Evolutionary conservation across 257 asterid genomes (phyloP).

Genomic region (Capsicum rhomboideum): DNA sequence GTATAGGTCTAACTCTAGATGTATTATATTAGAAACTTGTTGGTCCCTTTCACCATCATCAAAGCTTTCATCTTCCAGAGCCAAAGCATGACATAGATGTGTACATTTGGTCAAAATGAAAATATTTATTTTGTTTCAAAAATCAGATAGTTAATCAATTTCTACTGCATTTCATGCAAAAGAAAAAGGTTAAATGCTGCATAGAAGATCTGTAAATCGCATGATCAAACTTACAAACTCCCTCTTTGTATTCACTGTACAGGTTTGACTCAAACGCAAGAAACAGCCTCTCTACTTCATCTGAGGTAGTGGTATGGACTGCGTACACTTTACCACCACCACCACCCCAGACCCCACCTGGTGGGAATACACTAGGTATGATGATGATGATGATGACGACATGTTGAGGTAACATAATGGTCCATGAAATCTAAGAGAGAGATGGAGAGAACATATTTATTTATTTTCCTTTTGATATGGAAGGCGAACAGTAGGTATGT

Average conservation of each 20-base stretch:
- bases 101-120: background rate
- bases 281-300: too few relatives aligned
- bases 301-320: too few relatives aligned
- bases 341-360: too few relatives aligned
- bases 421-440: background rate
- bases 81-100: background rate
- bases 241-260: background rate
- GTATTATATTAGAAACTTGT: background rate
- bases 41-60: background rate
- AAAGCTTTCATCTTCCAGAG: background rate
- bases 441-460: background rate
- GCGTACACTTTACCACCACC: too few relatives aligned
- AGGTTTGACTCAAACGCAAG: background rate
- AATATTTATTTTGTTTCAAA: background rate
- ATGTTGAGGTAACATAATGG: background rate
- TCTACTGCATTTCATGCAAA: background rate
- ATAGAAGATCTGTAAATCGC: background rate
- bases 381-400: too few relatives aligned
- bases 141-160: background rate
- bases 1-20: background rate
- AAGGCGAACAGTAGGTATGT: background rate
- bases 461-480: background rate
- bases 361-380: too few relatives aligned
- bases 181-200: background rate
- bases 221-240: background rate